Evolutionary conservation across 2,329 filamentous ascomycete species (phyloP), one percentile per base, ranked within the genome.

Genomic region (Sporothrix variecibatus): DNA sequence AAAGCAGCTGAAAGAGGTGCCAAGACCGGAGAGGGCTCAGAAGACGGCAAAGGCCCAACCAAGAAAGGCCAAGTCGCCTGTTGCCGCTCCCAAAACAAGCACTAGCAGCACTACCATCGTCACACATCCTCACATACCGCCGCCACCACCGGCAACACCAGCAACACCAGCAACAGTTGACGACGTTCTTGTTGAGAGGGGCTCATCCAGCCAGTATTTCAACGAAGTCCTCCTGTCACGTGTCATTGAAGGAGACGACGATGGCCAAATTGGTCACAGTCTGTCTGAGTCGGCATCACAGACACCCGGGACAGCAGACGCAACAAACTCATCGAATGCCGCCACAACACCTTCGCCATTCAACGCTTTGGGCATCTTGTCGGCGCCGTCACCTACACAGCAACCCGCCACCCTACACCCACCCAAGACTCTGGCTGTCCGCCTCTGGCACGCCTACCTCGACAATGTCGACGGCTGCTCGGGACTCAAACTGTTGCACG

Each of bases 151-250:
- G n/a, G n/a, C n/a, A n/a, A n/a, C n/a, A n/a, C n/a, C n/a, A n/a
- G n/a, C n/a, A 20, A 49, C 23, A 17, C 12, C 3, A 20, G 4
- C 40, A 2, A 5, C 64, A 11, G 38, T 17, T 2, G 51, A 60
- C n/a, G 68, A 60, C 34, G 51, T 71, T 2, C 68, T 60, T 3
- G 51, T 71, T 2, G 31, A 71, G 23, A 43, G n/a, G 17, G 68
- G 68, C 17, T 60, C 68, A 2, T 71, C 68, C n/a, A 60, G 51
- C 7, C 68, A 71, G 8, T 71, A 71, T 9, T 60, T 71, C 23
- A 60, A 71, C n/a, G 51, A 71, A 31, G 68, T 43, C 3, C 5
- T 71, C 5, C 23, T 60, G 15, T 46, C 68, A 2, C 40, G 40
- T 11, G 64, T 68, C 3, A 68, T 69, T 12, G 43, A 20, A 3